Percentiles rank a stretch among this genome's conserved stretches.
Evolutionary conservation across 2,329 filamentous ascomycete genomes (phyloP).

Genomic region (Sclerotinia minor): DNA sequence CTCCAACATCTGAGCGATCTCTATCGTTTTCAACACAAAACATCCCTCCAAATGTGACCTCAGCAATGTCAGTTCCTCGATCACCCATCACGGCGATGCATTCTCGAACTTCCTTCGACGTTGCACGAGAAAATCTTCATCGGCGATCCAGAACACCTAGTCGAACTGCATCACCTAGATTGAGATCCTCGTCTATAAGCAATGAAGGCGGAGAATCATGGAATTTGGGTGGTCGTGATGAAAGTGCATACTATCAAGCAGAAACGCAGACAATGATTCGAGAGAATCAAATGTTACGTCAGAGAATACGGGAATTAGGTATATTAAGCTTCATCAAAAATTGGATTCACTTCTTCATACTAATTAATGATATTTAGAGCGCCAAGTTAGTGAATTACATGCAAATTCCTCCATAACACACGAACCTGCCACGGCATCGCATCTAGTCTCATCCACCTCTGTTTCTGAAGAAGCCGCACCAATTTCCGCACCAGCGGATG

Average conservation of each 20-base stretch:
- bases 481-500: conserved; percentile 20
- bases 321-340: conserved; percentile 36
- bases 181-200: conserved; percentile 59
- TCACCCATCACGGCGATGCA: conserved; percentile 47
- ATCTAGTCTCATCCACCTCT: conserved; percentile 38
- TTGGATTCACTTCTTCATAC: not conserved
- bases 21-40: conserved; percentile 46
- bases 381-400: conserved; percentile 38
- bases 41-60: conserved; percentile 43
- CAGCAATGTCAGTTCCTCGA: conserved; percentile 50
- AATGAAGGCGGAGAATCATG: conserved; percentile 59
- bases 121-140: conserved; percentile 55
- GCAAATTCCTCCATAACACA: conserved; percentile 39
- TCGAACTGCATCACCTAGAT: conserved; percentile 54
- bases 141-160: conserved; percentile 61
- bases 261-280: conserved; percentile 76
- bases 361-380: conserved; percentile 33
- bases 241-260: conserved; percentile 77
- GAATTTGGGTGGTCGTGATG: conserved; percentile 65
- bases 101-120: conserved; percentile 60
- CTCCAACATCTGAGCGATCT: conserved; percentile 49
- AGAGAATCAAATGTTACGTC: conserved; percentile 80
- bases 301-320: conserved; percentile 73
- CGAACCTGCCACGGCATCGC: conserved; percentile 40
- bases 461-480: conserved; percentile 35